Evolutionary conservation across 306 rosid species (phyloP).

Genomic region (Adenanthera pavonina): DNA sequence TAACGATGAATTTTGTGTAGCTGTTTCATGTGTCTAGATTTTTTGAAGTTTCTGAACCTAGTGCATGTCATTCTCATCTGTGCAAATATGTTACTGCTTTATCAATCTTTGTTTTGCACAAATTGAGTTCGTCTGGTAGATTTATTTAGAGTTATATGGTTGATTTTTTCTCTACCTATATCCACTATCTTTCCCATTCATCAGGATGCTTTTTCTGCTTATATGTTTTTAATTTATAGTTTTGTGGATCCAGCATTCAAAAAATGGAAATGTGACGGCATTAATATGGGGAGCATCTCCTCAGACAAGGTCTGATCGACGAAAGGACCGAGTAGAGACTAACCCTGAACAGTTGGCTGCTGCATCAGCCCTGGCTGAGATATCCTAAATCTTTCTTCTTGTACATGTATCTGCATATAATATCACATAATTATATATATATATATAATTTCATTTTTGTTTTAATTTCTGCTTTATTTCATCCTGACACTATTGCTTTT

Average conservation of each 20-base stretch:
- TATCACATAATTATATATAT: not conserved
- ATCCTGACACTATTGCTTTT: not conserved
- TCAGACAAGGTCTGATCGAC: slow-evolving; percentile 88
- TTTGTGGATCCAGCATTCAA: slow-evolving; percentile 60
- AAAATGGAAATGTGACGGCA: slow-evolving; percentile 80
- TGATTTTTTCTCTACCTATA: not conserved
- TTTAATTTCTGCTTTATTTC: not conserved
- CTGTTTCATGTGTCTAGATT: not conserved
- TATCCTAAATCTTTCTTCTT: slow-evolving; percentile 57
- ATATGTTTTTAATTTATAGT: slow-evolving; percentile 7
- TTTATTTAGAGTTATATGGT: not conserved
- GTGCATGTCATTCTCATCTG: not conserved
- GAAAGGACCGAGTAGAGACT: slow-evolving; percentile 97
- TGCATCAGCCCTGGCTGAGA: slow-evolving; percentile 93
- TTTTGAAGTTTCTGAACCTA: not conserved
- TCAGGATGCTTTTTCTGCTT: not conserved
- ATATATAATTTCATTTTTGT: not conserved
- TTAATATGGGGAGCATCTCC: slow-evolving; percentile 99
- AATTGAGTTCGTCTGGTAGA: not conserved
- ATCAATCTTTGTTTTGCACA: slow-evolving; percentile 11
- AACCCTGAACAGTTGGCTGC: slow-evolving; percentile 98
- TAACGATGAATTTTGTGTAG: not conserved
- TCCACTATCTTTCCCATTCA: not conserved
- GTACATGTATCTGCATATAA: slow-evolving; percentile 1
- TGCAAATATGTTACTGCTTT: not conserved